Conservation (phyloP, 352 stramenopile species). For the Poterioochromonas sp. region DNA sequence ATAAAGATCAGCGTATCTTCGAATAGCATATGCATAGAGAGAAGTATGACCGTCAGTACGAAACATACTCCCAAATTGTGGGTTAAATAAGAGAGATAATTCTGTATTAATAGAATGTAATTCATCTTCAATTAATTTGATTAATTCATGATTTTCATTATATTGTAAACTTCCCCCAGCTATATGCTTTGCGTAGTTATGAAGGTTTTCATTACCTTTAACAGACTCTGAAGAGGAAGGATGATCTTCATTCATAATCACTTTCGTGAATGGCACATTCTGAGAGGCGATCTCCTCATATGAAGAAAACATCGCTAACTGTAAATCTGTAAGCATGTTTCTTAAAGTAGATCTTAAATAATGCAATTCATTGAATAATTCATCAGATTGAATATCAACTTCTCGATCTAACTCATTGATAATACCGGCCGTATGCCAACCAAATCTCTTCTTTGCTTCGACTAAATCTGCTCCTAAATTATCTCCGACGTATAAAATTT, state of each 20-base stretch:
- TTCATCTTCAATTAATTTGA: constrained; percentile 58
- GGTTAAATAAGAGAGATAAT: constrained; percentile 69
- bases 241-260: constrained; percentile 26
- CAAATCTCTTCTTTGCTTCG: constrained; percentile 62
- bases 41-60: constrained; percentile 64
- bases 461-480: constrained; percentile 72
- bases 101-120: constrained; percentile 56
- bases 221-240: neutral
- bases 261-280: neutral
- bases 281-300: neutral
- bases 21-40: constrained; percentile 69
- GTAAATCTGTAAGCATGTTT: constrained; percentile 3
- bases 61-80: constrained; percentile 74
- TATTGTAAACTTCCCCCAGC: neutral
- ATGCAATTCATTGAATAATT: constrained; percentile 23
- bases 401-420: constrained; percentile 73
- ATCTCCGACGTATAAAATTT: constrained; percentile 73
- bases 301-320: constrained; percentile 20
- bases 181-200: neutral
- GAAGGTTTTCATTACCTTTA: constrained; percentile 13
- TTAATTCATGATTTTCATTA: constrained; percentile 48
- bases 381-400: constrained; percentile 50
- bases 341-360: neutral
- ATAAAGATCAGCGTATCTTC: constrained; percentile 75
- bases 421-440: constrained; percentile 69